Percentiles rank a stretch among this genome's conserved stretches.
Conservation (phyloP, 768 basidiomycete genomes). For the Gelatoporia subvermispora region DNA sequence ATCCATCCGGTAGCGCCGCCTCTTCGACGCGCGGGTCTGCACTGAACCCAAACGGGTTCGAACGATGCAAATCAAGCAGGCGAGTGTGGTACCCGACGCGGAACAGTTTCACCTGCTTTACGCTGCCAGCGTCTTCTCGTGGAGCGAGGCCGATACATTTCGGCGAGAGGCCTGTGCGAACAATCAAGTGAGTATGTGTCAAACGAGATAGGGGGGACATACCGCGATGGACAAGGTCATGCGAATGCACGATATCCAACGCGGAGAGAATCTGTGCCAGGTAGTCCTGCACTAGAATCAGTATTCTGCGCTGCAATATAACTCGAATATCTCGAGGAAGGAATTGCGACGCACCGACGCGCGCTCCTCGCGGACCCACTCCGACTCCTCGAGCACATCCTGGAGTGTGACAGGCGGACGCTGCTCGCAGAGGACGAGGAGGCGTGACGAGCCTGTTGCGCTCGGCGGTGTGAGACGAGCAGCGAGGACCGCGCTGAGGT, state of each 20-base stretch:
- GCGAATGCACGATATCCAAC: constrained; percentile 60
- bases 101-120: constrained; percentile 70
- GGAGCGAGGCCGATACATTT: constrained; percentile 58
- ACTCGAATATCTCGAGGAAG: neutral
- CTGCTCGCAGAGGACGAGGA: constrained; percentile 71
- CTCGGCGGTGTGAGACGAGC: constrained; percentile 57
- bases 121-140: constrained; percentile 43
- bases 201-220: neutral
- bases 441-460: constrained; percentile 42
- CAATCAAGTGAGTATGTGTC: neutral
- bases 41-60: constrained; percentile 64
- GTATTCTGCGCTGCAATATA: neutral
- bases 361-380: constrained; percentile 66
- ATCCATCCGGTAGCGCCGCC: constrained; percentile 33
- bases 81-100: constrained; percentile 68
- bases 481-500: constrained; percentile 63
- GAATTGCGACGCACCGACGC: constrained; percentile 53
- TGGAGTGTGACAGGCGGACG: constrained; percentile 59
- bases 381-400: constrained; percentile 74
- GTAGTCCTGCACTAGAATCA: constrained; percentile 53
- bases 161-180: constrained; percentile 48
- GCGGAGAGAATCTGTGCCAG: constrained; percentile 67
- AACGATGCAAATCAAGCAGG: constrained; percentile 76
- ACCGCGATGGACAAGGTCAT: constrained; percentile 70
- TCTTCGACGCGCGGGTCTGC: constrained; percentile 22